phyloP scores from a whole-genome alignment of 2,329 filamentous ascomycete species.

The Talaromyces sp. region DNA sequence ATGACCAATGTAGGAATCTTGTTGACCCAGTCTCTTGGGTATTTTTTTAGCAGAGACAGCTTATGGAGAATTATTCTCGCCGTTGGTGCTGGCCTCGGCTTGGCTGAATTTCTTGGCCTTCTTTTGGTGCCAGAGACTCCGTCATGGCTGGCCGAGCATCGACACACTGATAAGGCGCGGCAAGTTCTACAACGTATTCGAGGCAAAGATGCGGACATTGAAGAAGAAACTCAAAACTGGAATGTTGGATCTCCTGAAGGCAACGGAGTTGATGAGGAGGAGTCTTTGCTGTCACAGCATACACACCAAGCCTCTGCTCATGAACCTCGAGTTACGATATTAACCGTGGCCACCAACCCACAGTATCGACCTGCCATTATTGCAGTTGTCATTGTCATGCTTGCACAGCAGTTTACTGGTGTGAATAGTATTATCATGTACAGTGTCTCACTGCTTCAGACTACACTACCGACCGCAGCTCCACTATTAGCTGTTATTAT shows the following conservation, averaged over 20 bases:
- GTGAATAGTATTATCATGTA: slow-evolving; percentile 99
- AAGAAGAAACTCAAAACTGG: slow-evolving; percentile 67
- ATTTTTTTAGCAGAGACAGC: slow-evolving; percentile 75
- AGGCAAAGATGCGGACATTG: slow-evolving; percentile 65
- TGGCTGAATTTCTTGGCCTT: slow-evolving; percentile 67
- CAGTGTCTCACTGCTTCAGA: slow-evolving; percentile 81
- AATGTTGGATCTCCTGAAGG: slow-evolving; percentile 36
- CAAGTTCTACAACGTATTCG: slow-evolving; percentile 71
- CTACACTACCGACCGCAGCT: slow-evolving; percentile 76
- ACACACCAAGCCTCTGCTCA: slow-evolving; percentile 65
- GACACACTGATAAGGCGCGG: slow-evolving; percentile 60
- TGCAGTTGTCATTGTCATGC: slow-evolving; percentile 85
- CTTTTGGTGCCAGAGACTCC: slow-evolving; percentile 81
- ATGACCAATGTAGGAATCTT: slow-evolving; percentile 92
- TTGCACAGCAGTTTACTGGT: slow-evolving; percentile 85
- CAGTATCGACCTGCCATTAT: slow-evolving; percentile 70
- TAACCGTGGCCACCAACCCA: slow-evolving; percentile 62
- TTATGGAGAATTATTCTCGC: slow-evolving; percentile 83
- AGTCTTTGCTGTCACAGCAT: slow-evolving; percentile 58
- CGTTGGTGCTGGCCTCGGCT: slow-evolving; percentile 65
- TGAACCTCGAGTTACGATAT: slow-evolving; percentile 65
- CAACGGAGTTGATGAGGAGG: slow-evolving; percentile 58
- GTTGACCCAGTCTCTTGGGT: slow-evolving; percentile 76
- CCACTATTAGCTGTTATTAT: slow-evolving; percentile 82
- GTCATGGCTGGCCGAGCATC: slow-evolving; percentile 72